A percentile compares a stretch with the other conserved stretches of the same genome.
Conservation (phyloP, 345 rosid species). For the Moricandia arvensis region DNA sequence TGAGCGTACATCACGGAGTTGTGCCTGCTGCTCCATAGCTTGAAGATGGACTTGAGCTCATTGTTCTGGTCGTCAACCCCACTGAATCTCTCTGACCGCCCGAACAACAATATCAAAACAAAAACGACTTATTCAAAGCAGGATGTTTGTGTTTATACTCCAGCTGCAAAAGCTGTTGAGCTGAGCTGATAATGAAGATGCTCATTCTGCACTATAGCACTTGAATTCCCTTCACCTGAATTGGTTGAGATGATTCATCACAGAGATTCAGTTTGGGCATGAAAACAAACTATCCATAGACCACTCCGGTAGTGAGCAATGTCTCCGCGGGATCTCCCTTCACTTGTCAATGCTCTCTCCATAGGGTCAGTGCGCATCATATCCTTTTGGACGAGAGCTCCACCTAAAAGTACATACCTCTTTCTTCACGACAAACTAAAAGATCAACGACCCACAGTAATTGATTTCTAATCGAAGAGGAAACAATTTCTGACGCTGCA, state of each 20-base stretch:
- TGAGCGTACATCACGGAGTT: constrained; percentile 45
- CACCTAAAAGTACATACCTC: too few relatives aligned
- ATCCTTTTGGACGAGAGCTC: too few relatives aligned
- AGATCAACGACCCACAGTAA: neutral
- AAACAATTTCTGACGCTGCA: neutral
- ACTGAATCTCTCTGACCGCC: constrained; percentile 46
- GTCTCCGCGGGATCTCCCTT: constrained; percentile 63
- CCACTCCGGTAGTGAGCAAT: constrained; percentile 62
- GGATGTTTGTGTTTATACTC: neutral
- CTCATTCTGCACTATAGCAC: constrained; percentile 55
- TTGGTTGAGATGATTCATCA: constrained; percentile 41
- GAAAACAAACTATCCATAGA: constrained; percentile 67
- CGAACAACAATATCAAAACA: constrained; percentile 4
- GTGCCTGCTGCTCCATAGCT: constrained; percentile 63
- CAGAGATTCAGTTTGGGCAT: too few relatives aligned
- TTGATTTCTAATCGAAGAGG: neutral
- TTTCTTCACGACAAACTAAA: too few relatives aligned
- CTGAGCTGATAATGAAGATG: constrained; percentile 78
- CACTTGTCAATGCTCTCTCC: constrained; percentile 51
- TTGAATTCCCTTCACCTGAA: constrained; percentile 49
- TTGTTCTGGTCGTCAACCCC: constrained; percentile 48
- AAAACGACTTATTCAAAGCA: neutral
- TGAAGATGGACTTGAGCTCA: constrained; percentile 59
- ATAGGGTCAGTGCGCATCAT: constrained; percentile 52
- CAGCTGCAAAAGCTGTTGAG: constrained; percentile 67